Base-by-base conservation (phyloP, 495 filamentous ascomycete species). In the Penicillium desertorum region DNA sequence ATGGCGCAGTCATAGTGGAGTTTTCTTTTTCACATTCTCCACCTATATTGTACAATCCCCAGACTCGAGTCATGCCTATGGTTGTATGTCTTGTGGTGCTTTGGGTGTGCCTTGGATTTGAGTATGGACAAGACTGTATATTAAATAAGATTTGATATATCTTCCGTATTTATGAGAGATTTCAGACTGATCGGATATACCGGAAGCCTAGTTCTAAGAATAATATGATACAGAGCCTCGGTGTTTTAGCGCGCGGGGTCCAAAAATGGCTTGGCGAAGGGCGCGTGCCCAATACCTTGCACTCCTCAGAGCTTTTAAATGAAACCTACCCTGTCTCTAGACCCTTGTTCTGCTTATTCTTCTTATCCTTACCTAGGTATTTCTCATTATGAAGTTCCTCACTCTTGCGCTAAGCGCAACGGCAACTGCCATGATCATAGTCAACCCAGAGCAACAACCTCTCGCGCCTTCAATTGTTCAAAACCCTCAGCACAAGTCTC, bases 401-500 rank as follows among this genome's bases (percentile, higher is more conserved):
- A 27, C 59, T 42, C 41, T 74, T 52, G 68, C 69, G 57, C 63
- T 74, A 39, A 62, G 71, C 62, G 72, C 72, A 59, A 66, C 68
- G 11, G 67, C 65, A 39, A 58, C 65, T 42, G 70, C 62, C 17
- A 58, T 73, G 57, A 74, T 66, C 10, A 62, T 66, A 22, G 69
- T 73, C 14, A 60, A 76, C 27, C 74, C 71, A 12, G 71, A 75
- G 55, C 73, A 77, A 53, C 67, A 69, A 51, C 68, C 66, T 17
- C 57, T 79, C 36, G 63, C 59, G 12, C 65, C 62, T 12, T 72
- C 68, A 22, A 59, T 71, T 42, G 64, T 71, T 16, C 71, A 73
- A 32, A 65, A 67, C 32, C 62, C 69, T 22, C 56, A 64, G 20
- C 81, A 88, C 50, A 79, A 79, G 62, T 96, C 81, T 64, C 80